Base-by-base conservation (phyloP, 495 filamentous ascomycete genomes). In the Podospora tetraspora region DNA sequence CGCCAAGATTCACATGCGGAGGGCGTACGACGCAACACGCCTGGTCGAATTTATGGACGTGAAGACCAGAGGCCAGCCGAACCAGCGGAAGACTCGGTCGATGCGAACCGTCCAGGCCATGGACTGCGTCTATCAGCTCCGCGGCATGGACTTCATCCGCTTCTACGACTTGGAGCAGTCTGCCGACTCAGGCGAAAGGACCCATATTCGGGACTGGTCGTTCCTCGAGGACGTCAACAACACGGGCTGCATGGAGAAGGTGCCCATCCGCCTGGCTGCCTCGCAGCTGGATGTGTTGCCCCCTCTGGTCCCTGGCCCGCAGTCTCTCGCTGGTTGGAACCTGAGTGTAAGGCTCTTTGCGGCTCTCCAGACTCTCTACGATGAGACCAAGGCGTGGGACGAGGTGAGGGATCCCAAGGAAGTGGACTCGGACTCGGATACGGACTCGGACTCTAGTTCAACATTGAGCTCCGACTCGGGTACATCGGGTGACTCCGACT, bases 81-180 rank as follows among this genome's bases (percentile, higher is more conserved):
- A 82, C 57, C 68, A 24, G 7, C 74, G 80, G 8, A 70, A 57
- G 13, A 67, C 52, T 0, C 77, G 80, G 3, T 63, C 72, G 0
- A 71, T 83, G 27, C 71, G 79, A 1, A 75, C 64, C 0, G 37
- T 80, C 0, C 79, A 82, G 27, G 81, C 80, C 0, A 71, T 82
- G 9, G 79, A 83, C 34, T 79, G 70, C 25, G 61, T 83, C 19
- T 74, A 73, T 43, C 58, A 73, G 22, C 76, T 82, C 0, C 79
- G 81, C 3, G 80, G 80, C 1, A 69, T 83, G 65, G 64, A 68
- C 0, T 75, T 68, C 68, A 66, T 82, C 1, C 72, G 72, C 0
- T 80, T 78, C 30, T 78, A 79, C 24, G 80, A 82, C 32, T 59
- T 72, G 0, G 24, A 75, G 30, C 67, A 69, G 23, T 62, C 70